Evolutionary conservation across 1,139 yeast genomes (phyloP), one percentile per base, ranked within the genome.

Genomic region (Hyphopichia khmerensis): DNA sequence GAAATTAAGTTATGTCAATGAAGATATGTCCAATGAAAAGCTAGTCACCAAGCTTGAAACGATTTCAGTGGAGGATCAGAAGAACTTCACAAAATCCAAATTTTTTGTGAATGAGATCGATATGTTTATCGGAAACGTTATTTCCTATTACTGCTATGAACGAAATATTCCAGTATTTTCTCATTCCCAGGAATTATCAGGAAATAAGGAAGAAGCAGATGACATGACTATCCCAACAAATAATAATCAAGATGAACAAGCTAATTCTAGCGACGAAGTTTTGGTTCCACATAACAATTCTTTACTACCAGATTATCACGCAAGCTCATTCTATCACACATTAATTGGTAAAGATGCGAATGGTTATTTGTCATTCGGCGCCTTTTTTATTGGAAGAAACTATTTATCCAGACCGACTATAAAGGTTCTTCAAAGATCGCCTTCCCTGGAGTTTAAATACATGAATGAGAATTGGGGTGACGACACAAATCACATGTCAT

Each of bases 281-380:
- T 44, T 62, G n/a, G 59, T 73, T 7, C 49, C 60, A 2, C 77
- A 73, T 49, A 57, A 71, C 38, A 72, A 72, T 47, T 17, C 57
- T 18, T 52, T 73, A 33, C 49, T 72, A 3, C 77, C 77, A 1
- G 53, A 62, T 18, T 72, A 53, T 42, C 60, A 62, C 36, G 69
- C 75, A 11, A 53, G 47, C 15, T 55, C 67, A 1, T 73, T 60
- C 46, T 57, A 53, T 40, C 76, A 72, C 41, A 62, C 75, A 0
- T 52, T 72, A 4, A 42, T 69, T 24, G 64, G 75, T 0, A 53
- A 72, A 43, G 75, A 72, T 49, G 47, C 56, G 1, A 33, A 55
- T 7, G 76, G 77, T 2, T 55, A 53, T 45, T 65, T 72, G 1
- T 69, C 77, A 0, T 39, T 55, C 24, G 55, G 66, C 9, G 77